Evolutionary conservation across 352 stramenopile genomes (phyloP).

Genomic region (Pythium plurisporium): DNA sequence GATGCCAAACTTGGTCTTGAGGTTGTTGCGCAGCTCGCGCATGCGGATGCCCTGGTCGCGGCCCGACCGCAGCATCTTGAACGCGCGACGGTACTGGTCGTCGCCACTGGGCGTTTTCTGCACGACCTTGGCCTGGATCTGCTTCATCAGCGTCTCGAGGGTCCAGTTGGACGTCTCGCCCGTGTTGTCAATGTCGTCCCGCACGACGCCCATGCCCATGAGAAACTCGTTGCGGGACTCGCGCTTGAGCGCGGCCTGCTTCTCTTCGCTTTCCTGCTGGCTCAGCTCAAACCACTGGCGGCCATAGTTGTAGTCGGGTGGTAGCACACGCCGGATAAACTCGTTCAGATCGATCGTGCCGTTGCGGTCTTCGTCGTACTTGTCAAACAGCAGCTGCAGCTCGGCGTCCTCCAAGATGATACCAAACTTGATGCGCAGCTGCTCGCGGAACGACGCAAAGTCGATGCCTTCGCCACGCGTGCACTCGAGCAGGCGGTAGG

Average conservation of each 20-base stretch:
- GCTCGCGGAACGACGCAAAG: conserved; percentile 67
- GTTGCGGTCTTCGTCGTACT: conserved; percentile 79
- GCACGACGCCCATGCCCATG: conserved; percentile 24
- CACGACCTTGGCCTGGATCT: conserved; percentile 76
- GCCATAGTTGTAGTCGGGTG: conserved; percentile 70
- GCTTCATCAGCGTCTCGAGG: conserved; percentile 54
- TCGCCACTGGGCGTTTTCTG: conserved; percentile 73
- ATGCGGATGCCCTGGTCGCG: conserved; percentile 64
- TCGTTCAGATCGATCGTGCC: conserved; percentile 80
- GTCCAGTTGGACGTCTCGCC: conserved; percentile 57
- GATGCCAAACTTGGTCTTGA: conserved; percentile 78
- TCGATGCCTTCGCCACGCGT: conserved; percentile 74
- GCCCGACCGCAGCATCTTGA: conserved; percentile 73
- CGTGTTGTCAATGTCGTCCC: conserved; percentile 36
- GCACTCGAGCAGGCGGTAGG: conserved; percentile 74
- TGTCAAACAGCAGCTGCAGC: conserved; percentile 76
- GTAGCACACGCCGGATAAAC: conserved; percentile 74
- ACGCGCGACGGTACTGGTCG: conserved; percentile 72
- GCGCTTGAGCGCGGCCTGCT: conserved; percentile 39
- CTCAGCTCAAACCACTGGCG: conserved; percentile 73
- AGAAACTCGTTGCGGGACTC: conserved; percentile 70
- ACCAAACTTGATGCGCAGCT: conserved; percentile 72
- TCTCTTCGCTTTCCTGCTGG: conserved; percentile 65
- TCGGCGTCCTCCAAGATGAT: conserved; percentile 74
- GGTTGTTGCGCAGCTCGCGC: conserved; percentile 66